Conservation (phyloP, 2,329 filamentous ascomycete genomes). For the Calycina herbarum region DNA sequence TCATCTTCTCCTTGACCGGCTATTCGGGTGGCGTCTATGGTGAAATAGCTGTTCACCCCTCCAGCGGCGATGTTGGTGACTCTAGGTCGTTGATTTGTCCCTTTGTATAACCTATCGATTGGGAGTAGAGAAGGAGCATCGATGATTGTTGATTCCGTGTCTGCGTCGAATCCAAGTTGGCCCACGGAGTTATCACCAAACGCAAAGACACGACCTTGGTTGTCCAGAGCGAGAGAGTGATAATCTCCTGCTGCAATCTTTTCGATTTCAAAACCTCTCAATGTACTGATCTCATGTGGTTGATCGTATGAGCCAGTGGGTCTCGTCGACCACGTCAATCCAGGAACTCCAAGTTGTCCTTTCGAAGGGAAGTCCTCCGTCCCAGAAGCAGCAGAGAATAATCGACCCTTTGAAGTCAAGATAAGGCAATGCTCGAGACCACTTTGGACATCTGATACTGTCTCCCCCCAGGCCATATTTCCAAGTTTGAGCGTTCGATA, state of each 20-base stretch:
- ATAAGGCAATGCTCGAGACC: constrained; percentile 86
- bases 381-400: constrained; percentile 86
- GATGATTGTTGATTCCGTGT: constrained; percentile 58
- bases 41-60: constrained; percentile 84
- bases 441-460: constrained; percentile 69
- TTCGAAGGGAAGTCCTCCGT: constrained; percentile 74
- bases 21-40: constrained; percentile 72
- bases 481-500: constrained; percentile 72
- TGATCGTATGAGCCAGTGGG: constrained; percentile 78
- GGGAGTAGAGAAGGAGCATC: constrained; percentile 72
- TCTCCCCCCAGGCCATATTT: constrained; percentile 67
- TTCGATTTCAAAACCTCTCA: constrained; percentile 69
- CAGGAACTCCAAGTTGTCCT: constrained; percentile 86
- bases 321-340: constrained; percentile 75
- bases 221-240: constrained; percentile 79
- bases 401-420: constrained; percentile 78
- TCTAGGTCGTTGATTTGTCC: constrained; percentile 59
- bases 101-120: constrained; percentile 70
- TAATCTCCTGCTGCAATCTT: constrained; percentile 82
- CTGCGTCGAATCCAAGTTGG: constrained; percentile 82
- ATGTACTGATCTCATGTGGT: constrained; percentile 72
- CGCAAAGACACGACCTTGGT: constrained; percentile 73
- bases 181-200: constrained; percentile 92
- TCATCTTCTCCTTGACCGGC: constrained; percentile 46
- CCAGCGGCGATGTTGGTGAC: constrained; percentile 83